phyloP scores from a whole-genome alignment of 75 land plant genomes.

The Gnetum montanum region DNA sequence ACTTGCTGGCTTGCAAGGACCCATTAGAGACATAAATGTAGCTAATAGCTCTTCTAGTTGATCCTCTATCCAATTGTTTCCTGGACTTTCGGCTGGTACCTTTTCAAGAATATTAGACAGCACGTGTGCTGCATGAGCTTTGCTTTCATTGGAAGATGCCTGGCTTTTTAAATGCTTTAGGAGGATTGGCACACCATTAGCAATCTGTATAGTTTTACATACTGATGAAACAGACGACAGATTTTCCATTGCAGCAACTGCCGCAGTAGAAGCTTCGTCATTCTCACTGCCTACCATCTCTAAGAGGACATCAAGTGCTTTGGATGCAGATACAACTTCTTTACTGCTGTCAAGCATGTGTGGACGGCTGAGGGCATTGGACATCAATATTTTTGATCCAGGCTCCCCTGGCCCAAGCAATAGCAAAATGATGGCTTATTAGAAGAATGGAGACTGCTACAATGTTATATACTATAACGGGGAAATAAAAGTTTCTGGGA shows the following conservation, averaged over 20 bases:
- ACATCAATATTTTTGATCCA: slow-evolving; percentile 27
- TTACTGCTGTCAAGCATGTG: slow-evolving; percentile 37
- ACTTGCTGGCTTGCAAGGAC: slow-evolving; percentile 6
- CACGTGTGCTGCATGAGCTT: slow-evolving; percentile 14
- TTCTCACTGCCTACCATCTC: slow-evolving; percentile 15
- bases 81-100: slow-evolving; percentile 7
- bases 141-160: slow-evolving; percentile 7
- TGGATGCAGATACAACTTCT: slow-evolving; percentile 11
- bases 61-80: slow-evolving; percentile 6
- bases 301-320: slow-evolving; percentile 15
- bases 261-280: slow-evolving; percentile 23
- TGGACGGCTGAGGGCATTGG: slow-evolving; percentile 21
- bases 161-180: slow-evolving; percentile 14
- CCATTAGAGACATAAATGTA: slow-evolving; percentile 14
- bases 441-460: no score
- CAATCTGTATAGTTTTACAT: slow-evolving; percentile 10
- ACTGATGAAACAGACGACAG: slow-evolving; percentile 17
- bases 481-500: no score
- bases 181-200: slow-evolving; percentile 17
- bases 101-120: slow-evolving; percentile 13
- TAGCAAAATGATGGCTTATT: no score
- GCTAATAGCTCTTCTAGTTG: slow-evolving; percentile 16
- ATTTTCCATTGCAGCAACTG: slow-evolving; percentile 27
- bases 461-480: no score
- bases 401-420: no score